Percentiles rank a stretch among this genome's conserved stretches.
These are phyloP conservation scores for Lichtheimia ramosa DNA, from an alignment of 371 early-diverging fungal species.

Conservation along the genomic window DNA sequence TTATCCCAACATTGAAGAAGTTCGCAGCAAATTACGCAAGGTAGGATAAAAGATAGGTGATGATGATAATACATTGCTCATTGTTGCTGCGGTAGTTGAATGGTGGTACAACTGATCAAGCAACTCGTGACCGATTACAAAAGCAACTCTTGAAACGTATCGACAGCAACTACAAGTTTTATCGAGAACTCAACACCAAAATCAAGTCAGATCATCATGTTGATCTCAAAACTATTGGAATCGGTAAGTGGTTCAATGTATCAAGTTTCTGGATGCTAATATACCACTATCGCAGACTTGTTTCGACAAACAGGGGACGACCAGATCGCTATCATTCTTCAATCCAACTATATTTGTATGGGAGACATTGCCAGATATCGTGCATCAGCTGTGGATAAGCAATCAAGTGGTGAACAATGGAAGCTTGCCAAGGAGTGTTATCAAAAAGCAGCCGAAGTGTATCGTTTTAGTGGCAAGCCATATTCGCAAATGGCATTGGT, in stretches of 20 bases:
- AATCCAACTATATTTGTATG: constrained; percentile 48
- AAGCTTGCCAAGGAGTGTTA: constrained; percentile 38
- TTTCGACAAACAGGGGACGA: constrained; percentile 29
- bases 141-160: constrained; percentile 27
- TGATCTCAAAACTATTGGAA: constrained; percentile 39
- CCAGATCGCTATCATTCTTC: constrained; percentile 32
- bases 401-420: constrained; percentile 26
- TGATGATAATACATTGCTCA: not conserved
- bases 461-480: constrained; percentile 48
- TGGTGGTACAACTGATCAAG: constrained; percentile 3
- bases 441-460: constrained; percentile 41
- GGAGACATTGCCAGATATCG: constrained; percentile 52
- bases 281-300: constrained; percentile 14
- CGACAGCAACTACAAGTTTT: constrained; percentile 42
- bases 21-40: constrained; percentile 39
- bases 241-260: constrained; percentile 17
- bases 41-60: constrained; percentile 10
- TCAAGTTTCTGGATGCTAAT: not conserved
- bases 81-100: not conserved
- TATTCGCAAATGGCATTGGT: constrained; percentile 50
- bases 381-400: constrained; percentile 28
- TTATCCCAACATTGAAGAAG: constrained; percentile 44
- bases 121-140: constrained; percentile 18
- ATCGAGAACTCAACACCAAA: constrained; percentile 36
- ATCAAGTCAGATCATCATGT: constrained; percentile 34